A percentile compares a stretch with the other conserved stretches of the same genome.
These are phyloP conservation scores for Buxus sempervirens DNA, from an alignment of 164 flowering plant species.

Conservation along the genomic window DNA sequence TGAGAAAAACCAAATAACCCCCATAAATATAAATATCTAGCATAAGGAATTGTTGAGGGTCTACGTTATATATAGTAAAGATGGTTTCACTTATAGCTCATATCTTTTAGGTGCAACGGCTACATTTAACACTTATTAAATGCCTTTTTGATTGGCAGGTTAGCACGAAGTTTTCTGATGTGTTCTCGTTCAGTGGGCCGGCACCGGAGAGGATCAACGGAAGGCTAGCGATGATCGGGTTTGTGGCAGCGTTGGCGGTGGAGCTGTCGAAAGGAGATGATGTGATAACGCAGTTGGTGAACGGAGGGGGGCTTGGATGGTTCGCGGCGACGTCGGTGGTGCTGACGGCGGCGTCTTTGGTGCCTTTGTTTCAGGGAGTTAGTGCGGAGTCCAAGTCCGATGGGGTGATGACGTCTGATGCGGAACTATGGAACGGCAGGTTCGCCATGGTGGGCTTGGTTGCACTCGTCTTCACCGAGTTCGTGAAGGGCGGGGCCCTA, in stretches of 20 bases:
- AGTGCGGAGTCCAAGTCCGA: conserved; percentile 49
- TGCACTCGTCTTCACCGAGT: conserved; percentile 83
- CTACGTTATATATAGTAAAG: too few relatives aligned
- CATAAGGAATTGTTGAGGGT: too few relatives aligned
- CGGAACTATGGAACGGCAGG: conserved; percentile 86
- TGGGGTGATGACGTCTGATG: conserved; percentile 68
- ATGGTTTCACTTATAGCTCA: too few relatives aligned
- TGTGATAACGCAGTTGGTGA: conserved; percentile 46
- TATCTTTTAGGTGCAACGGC: too few relatives aligned
- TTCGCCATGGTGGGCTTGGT: conserved; percentile 85
- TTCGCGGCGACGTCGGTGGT: conserved; percentile 52
- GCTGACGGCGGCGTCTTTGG: conserved; percentile 62
- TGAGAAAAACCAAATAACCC: too few relatives aligned
- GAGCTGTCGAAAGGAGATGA: conserved; percentile 60
- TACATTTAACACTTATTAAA: neutral
- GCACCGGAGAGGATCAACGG: conserved; percentile 95
- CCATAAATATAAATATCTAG: too few relatives aligned
- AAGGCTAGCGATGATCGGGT: conserved; percentile 82
- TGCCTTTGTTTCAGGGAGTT: conserved; percentile 69
- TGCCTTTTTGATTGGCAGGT: conserved; percentile 22
- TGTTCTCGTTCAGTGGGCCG: conserved; percentile 74
- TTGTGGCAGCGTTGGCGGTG: conserved; percentile 70
- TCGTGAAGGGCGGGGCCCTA: conserved; percentile 68
- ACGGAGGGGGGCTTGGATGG: conserved; percentile 70
- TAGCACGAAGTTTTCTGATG: conserved; percentile 57